Base-by-base conservation (phyloP, 768 basidiomycete genomes). In the Lactarius evosmus region DNA sequence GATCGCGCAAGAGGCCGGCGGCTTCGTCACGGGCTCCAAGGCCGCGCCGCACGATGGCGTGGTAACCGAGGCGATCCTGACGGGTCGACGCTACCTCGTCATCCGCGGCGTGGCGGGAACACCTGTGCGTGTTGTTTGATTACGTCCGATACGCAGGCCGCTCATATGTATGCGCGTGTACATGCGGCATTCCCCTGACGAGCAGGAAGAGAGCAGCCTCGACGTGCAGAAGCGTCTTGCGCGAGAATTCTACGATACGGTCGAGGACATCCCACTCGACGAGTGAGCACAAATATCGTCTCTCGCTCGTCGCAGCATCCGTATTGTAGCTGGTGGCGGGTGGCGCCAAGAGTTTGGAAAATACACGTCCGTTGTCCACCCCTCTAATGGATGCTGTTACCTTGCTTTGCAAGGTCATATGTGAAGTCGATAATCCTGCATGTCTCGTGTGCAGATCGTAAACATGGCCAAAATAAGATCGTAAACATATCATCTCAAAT, bases 1-100 rank as follows among this genome's bases (percentile, higher is more conserved):
- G 69, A 95, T 98, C 65, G 89, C 91, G 0, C 83, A 91, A 65
- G 96, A 96, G 73, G 91, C 95, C 0, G 96, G 96, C 6, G 84
- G 88, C 16, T 76, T 87, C 12, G 85, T 91, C 33, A 87, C 89
- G 19, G 93, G 92, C 36, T 86, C 86, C 55, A 80, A 87, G 56
- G 75, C 74, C 9, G 57, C 68, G 5, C 73, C 73, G 19, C 73
- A 75, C 22, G 72, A 77, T 64, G 77, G 77, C 49, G 82, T 84
- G 46, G 82, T 89, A 14, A 86, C 84, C 3, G 84, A 88, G 62
- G 85, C 84, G 25, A 79, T 93, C 27, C 78, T 94, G 46, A 83
- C 80, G 3, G 91, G 92, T 16, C 81, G 93, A 68, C 94, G 93
- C 72, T 89, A 93, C 71, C 76, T 94, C 44, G 85, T 93, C 25